These are phyloP conservation scores for Diaporthe destruens DNA, from an alignment of 2,329 filamentous ascomycete genomes.

Conservation along the genomic window DNA sequence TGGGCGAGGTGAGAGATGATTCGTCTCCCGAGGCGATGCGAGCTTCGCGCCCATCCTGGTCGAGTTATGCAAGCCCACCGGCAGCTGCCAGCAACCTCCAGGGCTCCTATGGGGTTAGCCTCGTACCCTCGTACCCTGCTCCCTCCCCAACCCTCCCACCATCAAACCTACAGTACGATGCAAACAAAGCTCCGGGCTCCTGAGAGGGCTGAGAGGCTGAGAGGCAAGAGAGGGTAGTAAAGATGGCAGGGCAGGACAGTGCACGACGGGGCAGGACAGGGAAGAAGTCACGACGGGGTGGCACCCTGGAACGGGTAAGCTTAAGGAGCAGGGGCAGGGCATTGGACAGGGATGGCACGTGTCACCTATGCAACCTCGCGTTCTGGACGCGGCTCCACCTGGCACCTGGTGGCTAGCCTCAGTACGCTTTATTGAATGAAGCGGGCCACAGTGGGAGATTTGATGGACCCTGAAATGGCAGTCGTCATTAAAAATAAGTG, in stretches of 20 bases:
- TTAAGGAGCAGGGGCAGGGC: constrained; percentile 9
- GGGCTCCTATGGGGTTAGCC: too few relatives aligned
- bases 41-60: constrained; percentile 11
- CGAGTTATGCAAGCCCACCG: constrained; percentile 22
- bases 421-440: constrained; percentile 32
- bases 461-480: constrained; percentile 21
- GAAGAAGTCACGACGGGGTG: constrained; percentile 16
- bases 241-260: not conserved
- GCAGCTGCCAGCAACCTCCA: not conserved
- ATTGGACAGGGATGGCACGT: constrained; percentile 26
- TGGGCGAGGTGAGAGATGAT: constrained; percentile 33
- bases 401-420: constrained; percentile 16
- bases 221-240: too few relatives aligned
- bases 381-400: constrained; percentile 26
- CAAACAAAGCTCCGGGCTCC: not conserved
- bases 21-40: constrained; percentile 21
- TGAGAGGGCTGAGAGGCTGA: too few relatives aligned
- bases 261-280: not conserved
- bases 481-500: constrained; percentile 35
- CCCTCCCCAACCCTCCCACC: too few relatives aligned
- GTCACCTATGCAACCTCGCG: constrained; percentile 29
- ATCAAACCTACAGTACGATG: not conserved
- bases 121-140: too few relatives aligned
- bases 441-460: constrained; percentile 36
- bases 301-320: constrained; percentile 25